phyloP scores from a whole-genome alignment of 2,329 filamentous ascomycete genomes.

The Parastagonospora avenae region DNA sequence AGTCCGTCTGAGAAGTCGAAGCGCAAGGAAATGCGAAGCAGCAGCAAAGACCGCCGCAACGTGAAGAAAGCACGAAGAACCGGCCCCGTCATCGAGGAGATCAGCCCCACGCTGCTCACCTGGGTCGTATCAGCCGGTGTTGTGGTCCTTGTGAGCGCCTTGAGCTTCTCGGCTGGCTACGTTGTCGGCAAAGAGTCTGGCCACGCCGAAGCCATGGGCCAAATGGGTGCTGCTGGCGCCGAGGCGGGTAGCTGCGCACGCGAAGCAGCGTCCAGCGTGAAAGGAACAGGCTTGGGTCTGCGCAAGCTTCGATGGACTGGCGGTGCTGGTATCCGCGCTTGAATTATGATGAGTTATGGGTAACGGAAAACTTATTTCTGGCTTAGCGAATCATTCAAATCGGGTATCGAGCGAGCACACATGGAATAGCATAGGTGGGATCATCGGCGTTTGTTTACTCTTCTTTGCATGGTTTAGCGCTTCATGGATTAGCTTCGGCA shows the following conservation, averaged over 20 bases:
- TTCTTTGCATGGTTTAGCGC: too few relatives aligned
- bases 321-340: constrained; percentile 27
- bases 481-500: too few relatives aligned
- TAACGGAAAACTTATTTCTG: not conserved
- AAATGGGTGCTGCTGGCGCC: constrained; percentile 32
- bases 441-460: too few relatives aligned
- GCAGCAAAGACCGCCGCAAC: constrained; percentile 51
- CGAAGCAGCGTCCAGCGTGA: constrained; percentile 34
- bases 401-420: too few relatives aligned
- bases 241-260: constrained; percentile 42
- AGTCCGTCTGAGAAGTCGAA: constrained; percentile 49
- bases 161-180: constrained; percentile 69
- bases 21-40: constrained; percentile 52
- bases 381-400: too few relatives aligned
- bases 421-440: too few relatives aligned
- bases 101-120: constrained; percentile 66
- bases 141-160: constrained; percentile 66
- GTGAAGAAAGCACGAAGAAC: constrained; percentile 51
- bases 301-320: constrained; percentile 41
- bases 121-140: constrained; percentile 71
- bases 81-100: constrained; percentile 44
- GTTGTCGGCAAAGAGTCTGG: constrained; percentile 65
- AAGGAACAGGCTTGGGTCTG: constrained; percentile 35
- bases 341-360: not conserved
- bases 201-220: constrained; percentile 53